Evolutionary conservation across 2,329 filamentous ascomycete species (phyloP).

Genomic region (Hortaea sp.): DNA sequence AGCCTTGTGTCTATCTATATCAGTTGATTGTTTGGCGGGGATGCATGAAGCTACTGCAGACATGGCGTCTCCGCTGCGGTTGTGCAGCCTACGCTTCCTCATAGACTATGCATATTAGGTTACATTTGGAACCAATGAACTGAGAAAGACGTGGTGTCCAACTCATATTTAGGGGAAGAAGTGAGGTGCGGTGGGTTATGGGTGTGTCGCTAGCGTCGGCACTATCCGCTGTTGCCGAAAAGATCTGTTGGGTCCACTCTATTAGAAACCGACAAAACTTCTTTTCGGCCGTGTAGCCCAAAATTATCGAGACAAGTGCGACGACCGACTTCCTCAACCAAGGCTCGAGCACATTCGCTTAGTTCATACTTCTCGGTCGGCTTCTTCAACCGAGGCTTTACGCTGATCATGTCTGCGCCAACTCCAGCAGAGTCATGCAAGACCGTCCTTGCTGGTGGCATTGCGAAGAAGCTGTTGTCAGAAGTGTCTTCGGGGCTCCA

Average conservation of each 20-base stretch:
- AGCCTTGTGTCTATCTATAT: no score
- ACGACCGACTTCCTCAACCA: neutral
- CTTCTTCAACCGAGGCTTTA: neutral
- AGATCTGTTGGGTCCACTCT: neutral
- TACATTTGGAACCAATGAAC: no score
- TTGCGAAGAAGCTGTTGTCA: constrained; percentile 68
- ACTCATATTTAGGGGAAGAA: no score
- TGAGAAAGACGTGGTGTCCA: no score
- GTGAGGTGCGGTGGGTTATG: no score
- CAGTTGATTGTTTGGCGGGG: no score
- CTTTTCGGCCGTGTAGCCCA: neutral
- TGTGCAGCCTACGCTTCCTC: no score
- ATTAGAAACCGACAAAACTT: neutral
- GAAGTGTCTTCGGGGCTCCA: constrained; percentile 70
- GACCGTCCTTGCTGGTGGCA: constrained; percentile 78
- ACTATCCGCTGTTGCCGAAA: neutral
- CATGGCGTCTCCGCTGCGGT: no score
- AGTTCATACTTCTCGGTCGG: neutral
- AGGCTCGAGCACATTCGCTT: neutral
- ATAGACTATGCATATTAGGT: no score
- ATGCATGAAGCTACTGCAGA: no score
- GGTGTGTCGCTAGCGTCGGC: neutral
- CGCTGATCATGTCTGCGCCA: neutral
- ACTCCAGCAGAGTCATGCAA: constrained; percentile 54
- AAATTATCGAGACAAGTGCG: neutral